Conservation (phyloP, 2,329 filamentous ascomycete species). For the Elsinoe perseae region DNA sequence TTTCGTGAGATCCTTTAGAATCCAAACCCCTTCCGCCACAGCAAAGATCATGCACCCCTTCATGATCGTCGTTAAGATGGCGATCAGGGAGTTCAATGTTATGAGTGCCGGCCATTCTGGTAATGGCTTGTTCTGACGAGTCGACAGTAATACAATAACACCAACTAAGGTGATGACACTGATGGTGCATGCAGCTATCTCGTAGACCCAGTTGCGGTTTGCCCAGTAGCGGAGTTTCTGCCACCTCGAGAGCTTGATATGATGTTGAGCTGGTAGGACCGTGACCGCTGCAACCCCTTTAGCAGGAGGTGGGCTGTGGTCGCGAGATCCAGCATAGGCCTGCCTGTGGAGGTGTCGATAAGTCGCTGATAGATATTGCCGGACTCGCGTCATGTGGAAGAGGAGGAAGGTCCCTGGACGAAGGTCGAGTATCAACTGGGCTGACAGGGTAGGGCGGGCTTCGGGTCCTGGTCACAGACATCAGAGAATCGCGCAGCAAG, state of each 20-base stretch:
- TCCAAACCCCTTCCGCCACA: conserved; percentile 5
- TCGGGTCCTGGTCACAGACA: background rate
- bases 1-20: conserved; percentile 15
- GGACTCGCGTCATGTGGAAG: background rate
- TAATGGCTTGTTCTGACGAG: conserved; percentile 11
- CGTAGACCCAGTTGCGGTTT: conserved; percentile 6
- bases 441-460: conserved; percentile 1
- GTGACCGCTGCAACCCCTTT: background rate
- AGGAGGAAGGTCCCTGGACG: background rate
- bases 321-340: background rate
- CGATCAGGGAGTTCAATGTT: conserved; percentile 15
- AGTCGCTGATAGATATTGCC: background rate
- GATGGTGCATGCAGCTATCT: background rate
- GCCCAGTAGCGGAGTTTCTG: background rate
- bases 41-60: conserved; percentile 14
- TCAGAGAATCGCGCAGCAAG: background rate
- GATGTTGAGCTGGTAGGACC: background rate
- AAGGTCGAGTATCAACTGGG: background rate
- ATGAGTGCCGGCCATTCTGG: conserved; percentile 17
- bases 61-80: conserved; percentile 15
- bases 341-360: background rate
- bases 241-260: background rate
- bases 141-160: background rate
- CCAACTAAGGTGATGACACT: background rate
- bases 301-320: background rate